Evolutionary conservation across 345 rosid genomes (phyloP).

Genomic region (Gossypium thurberi): DNA sequence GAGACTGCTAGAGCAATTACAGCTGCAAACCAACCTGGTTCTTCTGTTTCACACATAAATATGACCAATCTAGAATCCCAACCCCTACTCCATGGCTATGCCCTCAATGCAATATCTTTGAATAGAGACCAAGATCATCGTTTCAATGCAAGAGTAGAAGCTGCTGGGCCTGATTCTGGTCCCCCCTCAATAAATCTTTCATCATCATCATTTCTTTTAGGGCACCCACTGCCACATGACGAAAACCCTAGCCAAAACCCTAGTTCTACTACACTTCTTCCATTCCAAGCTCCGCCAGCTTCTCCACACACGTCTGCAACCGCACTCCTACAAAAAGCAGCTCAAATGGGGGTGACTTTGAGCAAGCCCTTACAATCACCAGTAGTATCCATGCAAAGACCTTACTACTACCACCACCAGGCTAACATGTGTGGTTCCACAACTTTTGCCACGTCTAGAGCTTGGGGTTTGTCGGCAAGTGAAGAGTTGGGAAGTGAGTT

Average conservation of each 20-base stretch:
- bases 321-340: constrained; percentile 78
- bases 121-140: constrained; percentile 34
- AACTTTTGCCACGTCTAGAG: constrained; percentile 13
- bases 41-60: constrained; percentile 19
- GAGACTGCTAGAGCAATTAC: constrained; percentile 35
- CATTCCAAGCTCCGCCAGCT: constrained; percentile 12
- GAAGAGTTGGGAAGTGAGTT: constrained; percentile 28
- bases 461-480: constrained; percentile 29
- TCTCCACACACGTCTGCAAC: constrained; percentile 67
- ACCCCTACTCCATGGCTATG: constrained; percentile 13
- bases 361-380: constrained; percentile 24
- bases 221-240: constrained; percentile 8
- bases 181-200: constrained; percentile 12
- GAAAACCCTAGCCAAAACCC: constrained; percentile 30
- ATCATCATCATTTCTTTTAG: constrained; percentile 18
- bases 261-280: constrained; percentile 19
- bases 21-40: constrained; percentile 11
- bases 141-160: constrained; percentile 12
- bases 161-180: not conserved
- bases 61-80: constrained; percentile 17
- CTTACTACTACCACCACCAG: constrained; percentile 4
- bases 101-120: constrained; percentile 15
- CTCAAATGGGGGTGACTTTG: constrained; percentile 79
- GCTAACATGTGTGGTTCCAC: constrained; percentile 47
- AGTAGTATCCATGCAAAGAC: not conserved